These are phyloP conservation scores for Trichomonascaceae sp. DNA, from an alignment of 1,139 yeast genomes.

Conservation along the genomic window DNA sequence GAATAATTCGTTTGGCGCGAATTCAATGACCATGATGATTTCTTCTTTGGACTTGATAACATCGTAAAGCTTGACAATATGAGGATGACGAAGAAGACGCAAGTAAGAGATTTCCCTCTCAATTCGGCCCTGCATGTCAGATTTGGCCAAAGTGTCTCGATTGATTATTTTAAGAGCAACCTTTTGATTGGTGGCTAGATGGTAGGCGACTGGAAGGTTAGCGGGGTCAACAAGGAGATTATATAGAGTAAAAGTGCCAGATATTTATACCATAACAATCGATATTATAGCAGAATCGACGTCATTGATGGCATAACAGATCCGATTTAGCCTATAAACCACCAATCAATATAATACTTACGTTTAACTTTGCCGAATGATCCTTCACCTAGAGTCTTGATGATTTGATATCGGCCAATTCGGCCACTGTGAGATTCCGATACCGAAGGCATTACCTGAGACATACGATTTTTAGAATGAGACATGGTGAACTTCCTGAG, in stretches of 20 bases:
- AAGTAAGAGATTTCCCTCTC: constrained; percentile 92
- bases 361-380: constrained; percentile 93
- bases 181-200: constrained; percentile 82
- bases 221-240: not conserved
- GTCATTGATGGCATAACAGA: not conserved
- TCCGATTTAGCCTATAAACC: not conserved
- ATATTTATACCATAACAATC: too few relatives aligned
- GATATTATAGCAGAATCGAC: too few relatives aligned
- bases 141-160: constrained; percentile 85
- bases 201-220: constrained; percentile 58
- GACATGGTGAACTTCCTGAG: not conserved
- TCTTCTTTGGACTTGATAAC: constrained; percentile 95
- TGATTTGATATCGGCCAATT: constrained; percentile 90
- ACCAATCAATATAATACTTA: constrained; percentile 11
- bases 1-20: constrained; percentile 91
- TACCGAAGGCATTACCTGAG: constrained; percentile 8
- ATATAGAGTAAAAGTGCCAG: not conserved
- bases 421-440: constrained; percentile 30
- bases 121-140: constrained; percentile 96
- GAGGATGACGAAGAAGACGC: constrained; percentile 88
- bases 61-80: constrained; percentile 90
- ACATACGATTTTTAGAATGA: not conserved
- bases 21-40: constrained; percentile 96
- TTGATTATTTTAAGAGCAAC: constrained; percentile 95
- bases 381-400: constrained; percentile 94